Evolutionary conservation across 345 rosid genomes (phyloP).

Genomic region (Eucalyptus guilfoylei): DNA sequence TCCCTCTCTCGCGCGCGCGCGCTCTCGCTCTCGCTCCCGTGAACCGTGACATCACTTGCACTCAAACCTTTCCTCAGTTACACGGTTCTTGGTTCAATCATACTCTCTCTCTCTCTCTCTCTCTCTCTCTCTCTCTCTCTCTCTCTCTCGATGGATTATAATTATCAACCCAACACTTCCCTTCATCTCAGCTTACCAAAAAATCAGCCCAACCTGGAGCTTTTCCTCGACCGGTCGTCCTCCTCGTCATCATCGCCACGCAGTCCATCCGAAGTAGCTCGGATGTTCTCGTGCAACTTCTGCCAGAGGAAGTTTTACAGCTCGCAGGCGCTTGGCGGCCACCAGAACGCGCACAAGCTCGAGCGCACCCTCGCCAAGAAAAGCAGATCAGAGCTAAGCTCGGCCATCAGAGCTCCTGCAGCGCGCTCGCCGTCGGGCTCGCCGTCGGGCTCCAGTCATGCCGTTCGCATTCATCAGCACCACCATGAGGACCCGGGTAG

Average conservation of each 20-base stretch:
- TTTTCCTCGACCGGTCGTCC: conserved; percentile 46
- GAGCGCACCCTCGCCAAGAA: conserved; percentile 91
- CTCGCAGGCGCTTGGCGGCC: conserved; percentile 99
- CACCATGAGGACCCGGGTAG: not conserved
- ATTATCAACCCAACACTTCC: conserved; percentile 60
- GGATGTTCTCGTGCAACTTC: conserved; percentile 86
- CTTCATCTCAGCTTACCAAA: conserved; percentile 46
- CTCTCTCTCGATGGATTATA: conserved; percentile 16
- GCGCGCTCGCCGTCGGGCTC: not conserved
- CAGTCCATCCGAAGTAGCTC: conserved; percentile 1
- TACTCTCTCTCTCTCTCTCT: not conserved
- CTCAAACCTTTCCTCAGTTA: not conserved
- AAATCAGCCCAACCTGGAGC: conserved; percentile 45
- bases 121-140: not conserved
- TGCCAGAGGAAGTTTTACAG: conserved; percentile 91
- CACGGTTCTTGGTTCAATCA: not conserved
- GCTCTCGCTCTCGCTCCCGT: not conserved
- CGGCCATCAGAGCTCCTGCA: conserved; percentile 7
- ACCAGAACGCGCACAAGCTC: conserved; percentile 95
- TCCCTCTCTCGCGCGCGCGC: not conserved
- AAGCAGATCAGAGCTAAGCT: conserved; percentile 35
- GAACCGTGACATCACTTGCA: not conserved
- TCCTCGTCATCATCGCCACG: conserved; percentile 21
- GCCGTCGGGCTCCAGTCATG: not conserved
- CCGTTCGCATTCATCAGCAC: conserved; percentile 1